phyloP scores from a whole-genome alignment of 768 basidiomycete species.

The Clitopilus hobsonii region DNA sequence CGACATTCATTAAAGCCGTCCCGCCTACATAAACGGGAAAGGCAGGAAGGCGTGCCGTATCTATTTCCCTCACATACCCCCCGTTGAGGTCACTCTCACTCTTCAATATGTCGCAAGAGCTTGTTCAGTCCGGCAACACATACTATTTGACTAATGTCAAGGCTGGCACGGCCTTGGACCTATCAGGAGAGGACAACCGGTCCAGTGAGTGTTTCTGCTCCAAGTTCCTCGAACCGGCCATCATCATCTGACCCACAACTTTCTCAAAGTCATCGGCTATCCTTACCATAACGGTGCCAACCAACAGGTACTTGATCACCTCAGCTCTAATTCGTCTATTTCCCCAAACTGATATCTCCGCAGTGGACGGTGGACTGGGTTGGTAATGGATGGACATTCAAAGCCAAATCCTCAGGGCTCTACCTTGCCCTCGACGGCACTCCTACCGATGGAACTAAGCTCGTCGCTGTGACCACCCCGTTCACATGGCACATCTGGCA shows the following conservation, averaged over 20 bases:
- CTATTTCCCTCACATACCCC: background rate
- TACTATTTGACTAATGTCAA: constrained; percentile 50
- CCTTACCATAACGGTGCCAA: constrained; percentile 36
- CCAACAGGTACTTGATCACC: constrained; percentile 34
- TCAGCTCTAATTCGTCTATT: background rate
- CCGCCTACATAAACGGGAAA: background rate
- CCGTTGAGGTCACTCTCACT: background rate
- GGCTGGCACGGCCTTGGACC: constrained; percentile 47
- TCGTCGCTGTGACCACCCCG: constrained; percentile 31
- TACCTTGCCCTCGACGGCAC: constrained; percentile 38
- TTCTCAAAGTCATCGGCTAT: constrained; percentile 46
- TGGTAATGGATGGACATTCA: constrained; percentile 35
- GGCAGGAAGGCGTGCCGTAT: background rate
- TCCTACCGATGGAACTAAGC: constrained; percentile 32
- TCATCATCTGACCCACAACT: background rate
- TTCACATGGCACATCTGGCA: constrained; percentile 48
- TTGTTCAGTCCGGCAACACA: constrained; percentile 28
- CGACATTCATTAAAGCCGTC: background rate
- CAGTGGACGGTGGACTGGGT: constrained; percentile 47
- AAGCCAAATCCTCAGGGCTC: constrained; percentile 31
- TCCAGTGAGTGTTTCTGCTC: constrained; percentile 30
- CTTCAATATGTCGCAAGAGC: constrained; percentile 13
- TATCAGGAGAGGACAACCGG: constrained; percentile 46
- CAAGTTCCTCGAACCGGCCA: background rate
- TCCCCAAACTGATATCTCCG: background rate